phyloP scores from a whole-genome alignment of 2,329 filamentous ascomycete genomes.

The Verticillium nonalfalfae region DNA sequence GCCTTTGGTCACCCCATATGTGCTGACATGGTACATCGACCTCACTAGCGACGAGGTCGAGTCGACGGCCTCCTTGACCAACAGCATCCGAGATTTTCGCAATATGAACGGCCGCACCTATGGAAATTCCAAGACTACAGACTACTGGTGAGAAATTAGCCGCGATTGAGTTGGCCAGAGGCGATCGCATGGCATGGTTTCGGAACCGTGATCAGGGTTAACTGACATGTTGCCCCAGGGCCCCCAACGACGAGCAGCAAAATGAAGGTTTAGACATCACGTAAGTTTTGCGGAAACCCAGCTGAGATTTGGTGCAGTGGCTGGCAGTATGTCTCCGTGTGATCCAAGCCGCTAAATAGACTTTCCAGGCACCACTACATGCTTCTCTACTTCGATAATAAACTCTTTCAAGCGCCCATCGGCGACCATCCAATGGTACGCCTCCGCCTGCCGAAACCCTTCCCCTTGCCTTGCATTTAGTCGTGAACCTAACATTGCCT shows the following conservation, averaged over 20 bases:
- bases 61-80: conserved; percentile 23
- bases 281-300: conserved; percentile 4
- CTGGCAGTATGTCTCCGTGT: neutral
- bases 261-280: conserved; percentile 10
- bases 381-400: conserved; percentile 22
- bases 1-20: neutral
- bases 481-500: neutral
- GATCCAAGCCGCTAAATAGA: neutral
- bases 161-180: neutral
- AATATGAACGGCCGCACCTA: conserved; percentile 24
- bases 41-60: neutral
- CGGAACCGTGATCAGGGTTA: neutral
- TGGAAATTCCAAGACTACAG: conserved; percentile 17
- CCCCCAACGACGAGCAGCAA: conserved; percentile 14
- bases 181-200: neutral
- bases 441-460: neutral
- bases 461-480: neutral
- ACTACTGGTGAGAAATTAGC: conserved; percentile 16
- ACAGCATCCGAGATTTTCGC: conserved; percentile 24
- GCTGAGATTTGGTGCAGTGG: neutral
- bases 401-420: conserved; percentile 30
- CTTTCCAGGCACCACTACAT: conserved; percentile 2
- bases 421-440: conserved; percentile 15
- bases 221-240: conserved; percentile 7
- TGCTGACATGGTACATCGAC: neutral